A percentile compares a stretch with the other conserved stretches of the same genome.
Evolutionary conservation across 2,329 filamentous ascomycete species (phyloP).

Genomic region (Phialocephala sp.): DNA sequence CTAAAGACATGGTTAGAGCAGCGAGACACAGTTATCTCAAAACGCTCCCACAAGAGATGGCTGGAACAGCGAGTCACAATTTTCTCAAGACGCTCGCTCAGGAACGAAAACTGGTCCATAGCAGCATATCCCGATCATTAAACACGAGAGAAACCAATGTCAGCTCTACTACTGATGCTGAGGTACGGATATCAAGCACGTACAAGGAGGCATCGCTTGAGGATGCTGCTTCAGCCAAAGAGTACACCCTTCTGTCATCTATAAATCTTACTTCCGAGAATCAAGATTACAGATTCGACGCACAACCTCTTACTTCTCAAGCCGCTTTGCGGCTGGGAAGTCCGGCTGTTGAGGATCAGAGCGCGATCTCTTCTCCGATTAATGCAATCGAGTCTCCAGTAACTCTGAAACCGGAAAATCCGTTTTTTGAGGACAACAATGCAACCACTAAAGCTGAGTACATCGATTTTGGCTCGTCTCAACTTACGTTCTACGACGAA

Average conservation of each 20-base stretch:
- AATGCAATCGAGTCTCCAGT: not conserved
- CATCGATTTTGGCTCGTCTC: not conserved
- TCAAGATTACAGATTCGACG: not conserved
- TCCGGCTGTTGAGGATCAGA: not conserved
- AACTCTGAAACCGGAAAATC: not conserved
- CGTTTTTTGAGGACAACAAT: not conserved
- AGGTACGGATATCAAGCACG: not conserved
- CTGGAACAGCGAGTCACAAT: not conserved
- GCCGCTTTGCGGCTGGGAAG: not conserved
- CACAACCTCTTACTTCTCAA: not conserved
- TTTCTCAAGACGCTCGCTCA: not conserved
- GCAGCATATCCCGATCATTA: not conserved
- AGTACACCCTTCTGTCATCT: too few species aligned
- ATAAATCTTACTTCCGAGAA: too few species aligned
- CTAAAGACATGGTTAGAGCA: not conserved
- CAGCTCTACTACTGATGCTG: not conserved
- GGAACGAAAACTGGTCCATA: not conserved
- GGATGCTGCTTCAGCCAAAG: not conserved
- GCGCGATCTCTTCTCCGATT: too few species aligned
- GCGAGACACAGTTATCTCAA: not conserved
- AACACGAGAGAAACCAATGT: not conserved
- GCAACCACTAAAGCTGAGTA: not conserved
- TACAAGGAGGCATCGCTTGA: not conserved
- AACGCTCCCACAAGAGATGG: not conserved
- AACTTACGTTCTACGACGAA: slow-evolving; percentile 1